A percentile compares a stretch with the other conserved stretches of the same genome.
Evolutionary conservation across 2,329 filamentous ascomycete genomes (phyloP).

Genomic region (Botryosphaeria dothidea): DNA sequence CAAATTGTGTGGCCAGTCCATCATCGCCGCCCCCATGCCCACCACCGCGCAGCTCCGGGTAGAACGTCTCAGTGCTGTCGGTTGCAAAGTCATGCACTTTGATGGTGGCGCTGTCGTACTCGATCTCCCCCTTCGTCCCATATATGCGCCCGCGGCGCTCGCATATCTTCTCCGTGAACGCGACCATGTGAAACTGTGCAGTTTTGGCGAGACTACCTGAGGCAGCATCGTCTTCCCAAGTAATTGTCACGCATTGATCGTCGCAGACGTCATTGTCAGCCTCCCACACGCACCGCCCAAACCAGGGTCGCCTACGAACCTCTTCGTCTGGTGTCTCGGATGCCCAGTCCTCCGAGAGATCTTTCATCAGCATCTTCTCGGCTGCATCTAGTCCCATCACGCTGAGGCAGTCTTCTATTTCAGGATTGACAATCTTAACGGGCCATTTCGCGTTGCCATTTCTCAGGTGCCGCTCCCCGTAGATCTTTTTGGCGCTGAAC

Average conservation of each 20-base stretch:
- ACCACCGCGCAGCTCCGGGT: constrained; percentile 61
- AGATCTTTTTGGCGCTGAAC: constrained; percentile 84
- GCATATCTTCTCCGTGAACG: constrained; percentile 84
- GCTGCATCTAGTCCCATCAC: constrained; percentile 51
- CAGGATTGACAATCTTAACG: constrained; percentile 82
- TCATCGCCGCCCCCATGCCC: constrained; percentile 78
- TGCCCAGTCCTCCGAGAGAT: constrained; percentile 57
- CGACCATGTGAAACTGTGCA: constrained; percentile 91
- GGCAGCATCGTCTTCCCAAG: constrained; percentile 72
- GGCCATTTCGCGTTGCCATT: constrained; percentile 76
- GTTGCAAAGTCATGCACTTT: constrained; percentile 71
- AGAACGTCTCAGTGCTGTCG: constrained; percentile 55
- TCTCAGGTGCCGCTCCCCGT: constrained; percentile 68
- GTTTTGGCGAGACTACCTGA: constrained; percentile 68
- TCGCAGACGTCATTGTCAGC: constrained; percentile 91
- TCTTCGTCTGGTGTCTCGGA: constrained; percentile 53
- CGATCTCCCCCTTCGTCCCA: constrained; percentile 81
- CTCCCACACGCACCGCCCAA: constrained; percentile 94
- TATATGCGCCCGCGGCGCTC: constrained; percentile 83
- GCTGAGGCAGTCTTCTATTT: constrained; percentile 76
- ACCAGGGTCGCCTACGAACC: constrained; percentile 65
- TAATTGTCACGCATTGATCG: constrained; percentile 85
- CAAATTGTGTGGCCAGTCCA: constrained; percentile 79
- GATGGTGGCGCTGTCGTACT: constrained; percentile 79
- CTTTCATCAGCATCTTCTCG: constrained; percentile 49